Percentiles rank a stretch among this genome's conserved stretches.
Conservation (phyloP, 2,329 filamentous ascomycete species). For the Microsporum ferrugineum region DNA sequence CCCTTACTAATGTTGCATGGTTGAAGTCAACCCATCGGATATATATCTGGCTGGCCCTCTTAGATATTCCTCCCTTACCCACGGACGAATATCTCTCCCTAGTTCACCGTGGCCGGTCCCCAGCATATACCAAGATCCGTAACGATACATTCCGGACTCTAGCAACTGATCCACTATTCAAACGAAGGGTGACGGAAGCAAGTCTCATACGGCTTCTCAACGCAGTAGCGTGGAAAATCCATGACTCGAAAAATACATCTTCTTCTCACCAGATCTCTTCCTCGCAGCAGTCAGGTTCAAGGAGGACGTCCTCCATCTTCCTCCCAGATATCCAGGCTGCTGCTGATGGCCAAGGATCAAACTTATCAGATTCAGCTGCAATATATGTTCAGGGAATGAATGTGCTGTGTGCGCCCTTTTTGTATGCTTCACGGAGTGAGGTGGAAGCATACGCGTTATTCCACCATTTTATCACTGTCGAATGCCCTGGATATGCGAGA, state of each 20-base stretch:
- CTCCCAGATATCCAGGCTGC: constrained; percentile 44
- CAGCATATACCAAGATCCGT: constrained; percentile 91
- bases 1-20: constrained; percentile 6
- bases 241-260: constrained; percentile 52
- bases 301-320: not conserved
- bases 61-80: constrained; percentile 71
- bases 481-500: constrained; percentile 86
- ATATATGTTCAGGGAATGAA: constrained; percentile 99
- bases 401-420: constrained; percentile 85
- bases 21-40: constrained; percentile 46
- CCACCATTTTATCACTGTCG: constrained; percentile 70
- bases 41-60: constrained; percentile 89
- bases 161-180: constrained; percentile 93
- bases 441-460: constrained; percentile 90
- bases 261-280: constrained; percentile 40
- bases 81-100: constrained; percentile 84
- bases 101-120: constrained; percentile 84
- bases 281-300: constrained; percentile 13
- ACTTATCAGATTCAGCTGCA: constrained; percentile 41
- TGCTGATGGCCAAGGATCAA: constrained; percentile 45
- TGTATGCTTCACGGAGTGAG: constrained; percentile 89
- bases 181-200: constrained; percentile 86
- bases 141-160: constrained; percentile 97
- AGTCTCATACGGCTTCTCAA: constrained; percentile 89
- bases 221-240: constrained; percentile 84